These are phyloP conservation scores for Fusarium nygamai DNA, from an alignment of 2,329 filamentous ascomycete species.

Conservation along the genomic window DNA sequence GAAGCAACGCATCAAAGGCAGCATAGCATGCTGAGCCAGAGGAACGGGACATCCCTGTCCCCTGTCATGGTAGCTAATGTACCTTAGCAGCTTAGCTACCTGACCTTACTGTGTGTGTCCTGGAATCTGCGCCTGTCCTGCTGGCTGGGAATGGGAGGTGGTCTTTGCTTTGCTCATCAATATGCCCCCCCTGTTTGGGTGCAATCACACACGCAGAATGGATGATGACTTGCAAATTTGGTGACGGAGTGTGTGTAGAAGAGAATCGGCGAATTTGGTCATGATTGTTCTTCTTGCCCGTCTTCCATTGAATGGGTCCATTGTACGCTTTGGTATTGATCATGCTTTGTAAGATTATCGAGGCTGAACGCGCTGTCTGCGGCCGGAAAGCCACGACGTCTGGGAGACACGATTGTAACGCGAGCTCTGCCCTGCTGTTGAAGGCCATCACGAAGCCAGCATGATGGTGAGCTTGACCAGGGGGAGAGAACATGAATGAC, in stretches of 20 bases:
- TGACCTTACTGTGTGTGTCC: constrained; percentile 20
- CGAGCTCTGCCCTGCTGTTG: constrained; percentile 30
- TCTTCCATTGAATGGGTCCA: background rate
- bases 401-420: constrained; percentile 18
- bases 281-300: background rate
- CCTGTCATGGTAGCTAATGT: constrained; percentile 25
- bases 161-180: constrained; percentile 38
- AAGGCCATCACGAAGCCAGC: constrained; percentile 40
- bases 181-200: constrained; percentile 38
- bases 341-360: background rate
- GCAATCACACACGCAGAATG: constrained; percentile 25
- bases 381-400: constrained; percentile 22
- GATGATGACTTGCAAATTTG: constrained; percentile 29
- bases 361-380: constrained; percentile 19
- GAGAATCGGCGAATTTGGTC: background rate
- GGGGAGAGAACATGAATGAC: constrained; percentile 28
- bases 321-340: background rate
- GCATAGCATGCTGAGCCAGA: constrained; percentile 21
- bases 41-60: constrained; percentile 37
- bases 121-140: constrained; percentile 29
- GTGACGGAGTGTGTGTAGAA: constrained; percentile 40
- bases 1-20: background rate
- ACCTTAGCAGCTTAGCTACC: constrained; percentile 1
- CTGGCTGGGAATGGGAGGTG: constrained; percentile 20
- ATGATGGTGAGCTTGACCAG: constrained; percentile 38